Evolutionary conservation across 1,284 basidiomycete genomes (phyloP), one percentile per base, ranked within the genome.

Genomic region (Marasmius sp.): DNA sequence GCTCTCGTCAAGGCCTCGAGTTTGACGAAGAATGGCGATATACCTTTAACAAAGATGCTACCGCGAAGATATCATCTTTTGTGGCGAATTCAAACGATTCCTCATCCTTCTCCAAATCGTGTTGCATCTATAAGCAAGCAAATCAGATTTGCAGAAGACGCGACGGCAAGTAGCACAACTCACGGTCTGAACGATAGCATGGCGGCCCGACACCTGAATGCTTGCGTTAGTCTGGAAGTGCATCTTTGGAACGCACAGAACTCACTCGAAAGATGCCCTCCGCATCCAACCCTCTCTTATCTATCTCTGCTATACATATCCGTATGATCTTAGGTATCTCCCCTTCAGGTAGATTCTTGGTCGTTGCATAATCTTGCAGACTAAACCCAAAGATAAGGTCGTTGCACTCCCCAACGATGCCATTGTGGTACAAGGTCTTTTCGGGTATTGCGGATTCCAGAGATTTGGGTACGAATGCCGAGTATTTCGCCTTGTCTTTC

Each of bases 311-410:
- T 61, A 97, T 89, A 73, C 93, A 96, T 65, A 96, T 87, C 61
- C 83, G 83, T 10, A 98, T 81, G 61, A 98, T 91, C 71, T 89
- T 89, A 0, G 97, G 97, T 2, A 93, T 81, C 36, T 93, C 85
- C 10, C 85, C 84, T 48, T 93, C 90, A 43, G 81, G 81, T n/a
- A 92, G 75, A 54, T 85, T 85, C 64, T 94, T 87, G 5, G 92
- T 85, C 37, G 91, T 94, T 11, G 95, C 93, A 72, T 99, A 98
- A 73, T 98, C 96, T 58, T 91, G 88, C 59, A 99, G 77, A 65
- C 87, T 89, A 65, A 98, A 90, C 27, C 97, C 97, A 72, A 98
- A 98, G 53, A 98, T 92, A 39, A 99, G 79, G 70, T 94, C 92
- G 58, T 84, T 85, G 70, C 95, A 98, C 71, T 91, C 88, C 22